phyloP scores from a whole-genome alignment of 2,329 filamentous ascomycete species.

The Sclerotinia nivalis region DNA sequence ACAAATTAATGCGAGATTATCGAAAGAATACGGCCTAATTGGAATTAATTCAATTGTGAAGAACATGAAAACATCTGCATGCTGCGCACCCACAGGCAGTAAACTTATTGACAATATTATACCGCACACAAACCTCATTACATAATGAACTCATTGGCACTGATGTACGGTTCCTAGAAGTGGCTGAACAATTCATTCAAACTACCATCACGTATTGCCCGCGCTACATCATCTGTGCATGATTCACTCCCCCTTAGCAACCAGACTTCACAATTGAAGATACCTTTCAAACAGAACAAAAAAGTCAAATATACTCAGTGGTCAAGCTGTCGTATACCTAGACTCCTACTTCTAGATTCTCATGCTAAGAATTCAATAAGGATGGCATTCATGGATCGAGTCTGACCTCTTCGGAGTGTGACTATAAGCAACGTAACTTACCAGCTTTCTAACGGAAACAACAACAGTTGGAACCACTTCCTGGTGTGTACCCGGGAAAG shows the following conservation, averaged over 20 bases:
- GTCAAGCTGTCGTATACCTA: slow-evolving; percentile 2
- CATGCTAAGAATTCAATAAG: neutral
- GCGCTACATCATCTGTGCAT: neutral
- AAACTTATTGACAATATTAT: neutral
- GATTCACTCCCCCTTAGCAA: neutral
- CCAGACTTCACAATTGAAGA: neutral
- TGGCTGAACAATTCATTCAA: neutral
- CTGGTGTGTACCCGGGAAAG: neutral
- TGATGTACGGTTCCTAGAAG: neutral
- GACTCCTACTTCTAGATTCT: neutral
- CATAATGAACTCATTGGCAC: neutral
- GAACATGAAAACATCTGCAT: too few relatives aligned
- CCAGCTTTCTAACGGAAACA: too few relatives aligned
- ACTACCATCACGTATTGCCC: neutral
- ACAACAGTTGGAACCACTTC: neutral
- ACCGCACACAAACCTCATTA: too few relatives aligned
- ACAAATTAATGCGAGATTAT: neutral
- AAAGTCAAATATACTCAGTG: slow-evolving; percentile 7
- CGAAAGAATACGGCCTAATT: neutral
- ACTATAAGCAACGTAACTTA: neutral
- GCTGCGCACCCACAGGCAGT: neutral
- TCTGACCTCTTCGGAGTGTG: neutral
- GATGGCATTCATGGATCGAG: neutral
- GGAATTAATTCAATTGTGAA: neutral
- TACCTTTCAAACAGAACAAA: neutral